phyloP scores from a whole-genome alignment of 495 filamentous ascomycete genomes.

The Penicillium salamii region DNA sequence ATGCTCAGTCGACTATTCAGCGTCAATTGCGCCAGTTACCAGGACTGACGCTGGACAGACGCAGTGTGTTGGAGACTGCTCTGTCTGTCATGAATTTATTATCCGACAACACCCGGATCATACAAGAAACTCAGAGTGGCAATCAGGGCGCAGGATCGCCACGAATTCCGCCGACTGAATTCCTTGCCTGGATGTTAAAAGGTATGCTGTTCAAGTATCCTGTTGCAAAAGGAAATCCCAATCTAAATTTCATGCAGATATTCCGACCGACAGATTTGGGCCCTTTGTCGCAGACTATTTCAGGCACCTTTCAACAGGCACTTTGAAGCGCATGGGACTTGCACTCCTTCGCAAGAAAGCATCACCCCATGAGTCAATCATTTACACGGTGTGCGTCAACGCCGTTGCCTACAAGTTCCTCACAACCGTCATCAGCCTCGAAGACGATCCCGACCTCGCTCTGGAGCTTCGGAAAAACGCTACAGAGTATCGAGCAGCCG shows the following conservation, averaged over 20 bases:
- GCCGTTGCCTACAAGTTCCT: conserved; percentile 21
- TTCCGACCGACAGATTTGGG: conserved; percentile 16
- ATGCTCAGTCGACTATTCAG: conserved; percentile 10
- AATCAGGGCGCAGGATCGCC: not conserved
- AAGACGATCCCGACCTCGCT: conserved; percentile 9
- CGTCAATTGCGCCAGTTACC: conserved; percentile 5
- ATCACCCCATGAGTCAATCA: conserved; percentile 2
- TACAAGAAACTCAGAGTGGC: not conserved
- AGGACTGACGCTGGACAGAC: conserved; percentile 3
- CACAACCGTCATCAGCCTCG: conserved; percentile 5
- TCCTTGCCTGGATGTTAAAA: conserved; percentile 23
- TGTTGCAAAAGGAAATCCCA: not conserved
- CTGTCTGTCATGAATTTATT: conserved; percentile 6
- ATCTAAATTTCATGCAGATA: conserved; percentile 6
- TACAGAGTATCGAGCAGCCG: conserved; percentile 10
- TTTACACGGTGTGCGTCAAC: conserved; percentile 22
- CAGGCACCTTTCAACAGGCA: conserved; percentile 13
- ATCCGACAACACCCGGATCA: not conserved
- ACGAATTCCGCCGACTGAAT: conserved; percentile 10
- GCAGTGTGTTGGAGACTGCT: conserved; percentile 12
- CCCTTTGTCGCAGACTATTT: conserved; percentile 21
- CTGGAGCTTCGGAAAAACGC: conserved; percentile 5
- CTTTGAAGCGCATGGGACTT: conserved; percentile 19
- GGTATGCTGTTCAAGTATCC: conserved; percentile 4
- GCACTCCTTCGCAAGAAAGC: conserved; percentile 8